Conservation (phyloP, 2,329 filamentous ascomycete species). For the Arachnomyces sp. region DNA sequence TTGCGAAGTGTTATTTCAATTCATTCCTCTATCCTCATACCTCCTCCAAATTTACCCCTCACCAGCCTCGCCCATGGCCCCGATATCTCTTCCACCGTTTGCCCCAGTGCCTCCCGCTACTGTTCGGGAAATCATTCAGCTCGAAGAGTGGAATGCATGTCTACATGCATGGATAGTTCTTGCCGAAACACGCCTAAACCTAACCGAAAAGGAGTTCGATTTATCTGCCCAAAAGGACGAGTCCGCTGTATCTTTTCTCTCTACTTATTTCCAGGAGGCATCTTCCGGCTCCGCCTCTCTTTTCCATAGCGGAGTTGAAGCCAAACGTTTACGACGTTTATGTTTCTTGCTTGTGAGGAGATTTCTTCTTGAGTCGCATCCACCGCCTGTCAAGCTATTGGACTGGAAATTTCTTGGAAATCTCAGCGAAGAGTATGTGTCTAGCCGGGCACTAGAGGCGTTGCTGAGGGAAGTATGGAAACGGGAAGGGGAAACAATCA, state of each 20-base stretch:
- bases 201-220: conserved; percentile 50
- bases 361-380: conserved; percentile 41
- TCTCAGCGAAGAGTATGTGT: conserved; percentile 58
- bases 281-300: conserved; percentile 19
- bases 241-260: conserved; percentile 56
- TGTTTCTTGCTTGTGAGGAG: conserved; percentile 58
- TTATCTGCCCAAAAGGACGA: conserved; percentile 46
- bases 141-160: conserved; percentile 68
- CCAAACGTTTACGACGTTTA: conserved; percentile 49
- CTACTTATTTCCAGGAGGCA: conserved; percentile 55
- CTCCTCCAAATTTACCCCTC: not conserved
- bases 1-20: no score
- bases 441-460: conserved; percentile 47
- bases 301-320: conserved; percentile 23
- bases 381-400: conserved; percentile 43
- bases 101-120: conserved; percentile 65
- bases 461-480: conserved; percentile 46
- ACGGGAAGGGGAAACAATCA: conserved; percentile 24
- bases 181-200: conserved; percentile 54
- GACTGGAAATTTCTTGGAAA: conserved; percentile 62
- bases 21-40: conserved; percentile 5
- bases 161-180: conserved; percentile 69
- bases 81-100: conserved; percentile 54
- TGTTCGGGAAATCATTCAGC: conserved; percentile 57
- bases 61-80: conserved; percentile 36